These are phyloP conservation scores for Hanseniaspora guilliermondii DNA, from an alignment of 805 yeast species.

Conservation along the genomic window DNA sequence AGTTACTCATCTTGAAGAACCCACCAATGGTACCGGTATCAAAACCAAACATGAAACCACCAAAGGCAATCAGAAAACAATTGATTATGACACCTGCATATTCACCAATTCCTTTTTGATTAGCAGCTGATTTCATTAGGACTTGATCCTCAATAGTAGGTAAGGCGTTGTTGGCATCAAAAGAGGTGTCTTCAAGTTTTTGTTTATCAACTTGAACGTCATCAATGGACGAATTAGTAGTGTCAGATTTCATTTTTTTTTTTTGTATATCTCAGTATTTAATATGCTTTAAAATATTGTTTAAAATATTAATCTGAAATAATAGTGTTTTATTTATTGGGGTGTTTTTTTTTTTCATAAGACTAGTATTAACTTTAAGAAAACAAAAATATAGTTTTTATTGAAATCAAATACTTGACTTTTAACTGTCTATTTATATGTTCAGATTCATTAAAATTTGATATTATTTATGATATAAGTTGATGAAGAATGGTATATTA, in stretches of 20 bases:
- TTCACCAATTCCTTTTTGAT: constrained; percentile 25
- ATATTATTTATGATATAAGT: no score
- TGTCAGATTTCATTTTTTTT: not conserved
- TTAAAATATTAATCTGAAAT: no score
- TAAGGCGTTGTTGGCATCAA: not conserved
- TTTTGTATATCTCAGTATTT: not conserved
- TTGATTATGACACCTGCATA: constrained; percentile 24
- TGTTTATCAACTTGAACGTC: not conserved
- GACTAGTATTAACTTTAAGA: no score
- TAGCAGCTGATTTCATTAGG: not conserved
- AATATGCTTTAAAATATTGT: not conserved
- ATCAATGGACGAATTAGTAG: not conserved
- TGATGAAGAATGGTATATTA: no score
- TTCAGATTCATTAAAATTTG: no score
- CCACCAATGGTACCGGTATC: constrained; percentile 75
- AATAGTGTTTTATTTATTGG: not conserved
- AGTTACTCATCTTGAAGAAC: constrained; percentile 49
- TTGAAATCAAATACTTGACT: no score
- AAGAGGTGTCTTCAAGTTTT: not conserved
- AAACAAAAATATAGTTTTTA: no score
- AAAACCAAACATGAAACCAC: constrained; percentile 56
- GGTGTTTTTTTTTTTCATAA: no score
- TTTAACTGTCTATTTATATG: no score
- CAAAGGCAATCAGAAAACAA: constrained; percentile 26
- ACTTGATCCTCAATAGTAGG: not conserved